Conservation (phyloP, 148 eudicot species). For the Nepenthes mirabilis region DNA sequence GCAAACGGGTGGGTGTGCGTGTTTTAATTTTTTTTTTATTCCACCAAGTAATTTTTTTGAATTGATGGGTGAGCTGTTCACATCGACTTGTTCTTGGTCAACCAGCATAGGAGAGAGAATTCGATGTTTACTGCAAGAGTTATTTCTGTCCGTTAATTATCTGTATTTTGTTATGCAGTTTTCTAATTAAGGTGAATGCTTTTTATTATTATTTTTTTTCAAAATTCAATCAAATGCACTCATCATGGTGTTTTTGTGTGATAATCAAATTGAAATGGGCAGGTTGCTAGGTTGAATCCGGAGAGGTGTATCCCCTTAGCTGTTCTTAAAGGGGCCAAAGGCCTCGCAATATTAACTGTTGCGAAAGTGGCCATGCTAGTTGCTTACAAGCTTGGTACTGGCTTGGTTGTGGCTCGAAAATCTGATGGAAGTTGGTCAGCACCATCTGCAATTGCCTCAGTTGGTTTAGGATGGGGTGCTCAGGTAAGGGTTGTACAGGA, state of each 20-base stretch:
- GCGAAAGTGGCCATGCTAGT: constrained; percentile 77
- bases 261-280: constrained; percentile 7
- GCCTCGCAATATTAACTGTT: constrained; percentile 93
- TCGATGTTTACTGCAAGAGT: too few relatives aligned
- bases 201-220: too few relatives aligned
- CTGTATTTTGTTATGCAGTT: too few relatives aligned
- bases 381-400: constrained; percentile 91
- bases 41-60: too few relatives aligned
- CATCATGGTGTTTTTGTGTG: neutral
- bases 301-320: constrained; percentile 83
- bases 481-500: constrained; percentile 40
- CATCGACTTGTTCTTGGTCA: too few relatives aligned
- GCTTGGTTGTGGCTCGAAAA: constrained; percentile 87
- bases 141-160: too few relatives aligned
- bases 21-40: too few relatives aligned
- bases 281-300: constrained; percentile 84
- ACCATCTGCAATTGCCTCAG: constrained; percentile 89
- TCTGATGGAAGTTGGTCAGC: constrained; percentile 99
- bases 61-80: too few relatives aligned
- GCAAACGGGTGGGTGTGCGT: too few relatives aligned
- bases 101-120: too few relatives aligned
- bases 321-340: constrained; percentile 82
- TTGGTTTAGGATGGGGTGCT: constrained; percentile 98
- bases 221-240: neutral
- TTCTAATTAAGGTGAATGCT: too few relatives aligned